Evolutionary conservation across 1,284 basidiomycete genomes (phyloP).

Genomic region (Leucoagaricus sp.): DNA sequence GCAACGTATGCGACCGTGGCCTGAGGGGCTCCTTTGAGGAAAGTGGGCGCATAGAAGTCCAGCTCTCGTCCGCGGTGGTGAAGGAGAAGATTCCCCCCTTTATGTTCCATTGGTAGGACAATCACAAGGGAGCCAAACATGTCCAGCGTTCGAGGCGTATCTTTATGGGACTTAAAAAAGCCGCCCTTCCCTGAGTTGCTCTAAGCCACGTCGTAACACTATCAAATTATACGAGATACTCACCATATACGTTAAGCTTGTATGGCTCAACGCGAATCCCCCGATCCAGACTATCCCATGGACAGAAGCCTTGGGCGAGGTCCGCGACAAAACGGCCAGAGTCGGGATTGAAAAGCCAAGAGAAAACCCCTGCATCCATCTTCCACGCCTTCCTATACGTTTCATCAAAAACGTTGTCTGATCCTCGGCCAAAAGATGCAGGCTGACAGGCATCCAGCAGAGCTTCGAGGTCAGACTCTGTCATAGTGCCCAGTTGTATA

Average conservation of each 20-base stretch:
- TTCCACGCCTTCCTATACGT: conserved; percentile 24
- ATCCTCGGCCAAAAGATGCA: conserved; percentile 7
- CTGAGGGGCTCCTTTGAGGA: conserved; percentile 13
- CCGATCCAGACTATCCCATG: conserved; percentile 16
- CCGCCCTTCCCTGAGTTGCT: conserved; percentile 24
- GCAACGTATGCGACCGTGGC: conserved; percentile 30
- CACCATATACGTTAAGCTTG: conserved; percentile 33
- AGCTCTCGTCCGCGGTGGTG: conserved; percentile 28
- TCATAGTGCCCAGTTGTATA: neutral
- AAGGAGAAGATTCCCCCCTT: conserved; percentile 38
- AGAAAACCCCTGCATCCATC: conserved; percentile 23
- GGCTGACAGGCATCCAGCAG: conserved; percentile 4
- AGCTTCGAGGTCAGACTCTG: neutral
- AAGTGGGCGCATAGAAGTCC: conserved; percentile 25
- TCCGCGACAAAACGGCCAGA: conserved; percentile 21
- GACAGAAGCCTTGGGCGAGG: conserved; percentile 11
- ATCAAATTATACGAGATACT: neutral
- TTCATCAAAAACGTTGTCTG: conserved; percentile 11
- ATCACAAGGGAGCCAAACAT: conserved; percentile 39
- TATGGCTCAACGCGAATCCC: conserved; percentile 25
- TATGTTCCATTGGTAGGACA: conserved; percentile 39
- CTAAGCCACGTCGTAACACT: neutral
- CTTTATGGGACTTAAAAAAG: conserved; percentile 32
- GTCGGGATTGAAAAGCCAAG: conserved; percentile 21
- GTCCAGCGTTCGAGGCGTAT: conserved; percentile 29